phyloP scores from a whole-genome alignment of 2,329 filamentous ascomycete species.

The Ceratocystis cacaofunesta region DNA sequence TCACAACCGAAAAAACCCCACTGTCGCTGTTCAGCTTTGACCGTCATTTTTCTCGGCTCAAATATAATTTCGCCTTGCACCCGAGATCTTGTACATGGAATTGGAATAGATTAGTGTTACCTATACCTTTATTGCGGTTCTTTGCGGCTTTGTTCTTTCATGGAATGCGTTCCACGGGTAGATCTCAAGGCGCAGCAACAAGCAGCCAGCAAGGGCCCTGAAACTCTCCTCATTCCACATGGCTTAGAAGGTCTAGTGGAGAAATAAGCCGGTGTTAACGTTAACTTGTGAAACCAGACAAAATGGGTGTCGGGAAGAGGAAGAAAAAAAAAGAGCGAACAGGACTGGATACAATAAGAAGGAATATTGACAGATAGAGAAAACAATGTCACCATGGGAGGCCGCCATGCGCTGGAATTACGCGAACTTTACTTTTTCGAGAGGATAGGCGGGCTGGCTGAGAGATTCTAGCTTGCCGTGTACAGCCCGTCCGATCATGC shows the following conservation, averaged over 20 bases:
- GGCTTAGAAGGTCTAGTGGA: neutral
- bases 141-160: neutral
- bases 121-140: too few species aligned
- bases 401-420: neutral
- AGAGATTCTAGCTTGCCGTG: too few species aligned
- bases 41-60: neutral
- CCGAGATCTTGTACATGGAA: neutral
- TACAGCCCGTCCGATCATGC: neutral
- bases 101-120: neutral
- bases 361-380: neutral
- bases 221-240: neutral
- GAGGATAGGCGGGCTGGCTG: neutral
- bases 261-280: neutral
- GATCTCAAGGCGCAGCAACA: conserved; percentile 1
- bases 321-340: neutral
- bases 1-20: too few species aligned
- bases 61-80: neutral
- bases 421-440: neutral
- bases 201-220: neutral
- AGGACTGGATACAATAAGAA: neutral
- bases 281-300: neutral
- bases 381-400: neutral
- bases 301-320: neutral
- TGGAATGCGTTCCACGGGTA: neutral
- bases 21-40: neutral